phyloP scores from a whole-genome alignment of 2,329 filamentous ascomycete genomes.

The Simplicillium aogashimaense region DNA sequence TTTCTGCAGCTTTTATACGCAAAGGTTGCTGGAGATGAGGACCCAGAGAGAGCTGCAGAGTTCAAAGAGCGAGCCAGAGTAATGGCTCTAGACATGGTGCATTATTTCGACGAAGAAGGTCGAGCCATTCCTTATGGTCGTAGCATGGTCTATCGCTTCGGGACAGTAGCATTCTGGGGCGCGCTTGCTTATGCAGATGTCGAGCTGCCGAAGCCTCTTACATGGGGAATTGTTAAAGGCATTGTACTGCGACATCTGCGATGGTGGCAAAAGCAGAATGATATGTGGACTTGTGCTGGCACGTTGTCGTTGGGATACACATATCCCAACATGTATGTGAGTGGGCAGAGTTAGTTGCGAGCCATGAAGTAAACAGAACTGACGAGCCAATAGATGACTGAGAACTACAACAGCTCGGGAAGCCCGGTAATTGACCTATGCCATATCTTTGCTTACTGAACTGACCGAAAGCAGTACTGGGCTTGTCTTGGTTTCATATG shows the following conservation, averaged over 20 bases:
- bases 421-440: background rate
- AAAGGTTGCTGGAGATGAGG: slow-evolving; percentile 57
- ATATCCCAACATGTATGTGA: slow-evolving; percentile 65
- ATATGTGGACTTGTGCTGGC: slow-evolving; percentile 67
- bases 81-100: slow-evolving; percentile 60
- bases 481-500: slow-evolving; percentile 70
- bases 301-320: slow-evolving; percentile 69
- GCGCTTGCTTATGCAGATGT: slow-evolving; percentile 67
- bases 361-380: too few relatives aligned
- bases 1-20: slow-evolving; percentile 70
- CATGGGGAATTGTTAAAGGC: slow-evolving; percentile 72
- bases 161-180: slow-evolving; percentile 78
- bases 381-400: too few relatives aligned
- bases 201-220: slow-evolving; percentile 60
- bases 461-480: slow-evolving; percentile 50
- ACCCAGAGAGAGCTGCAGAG: slow-evolving; percentile 55
- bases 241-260: slow-evolving; percentile 63
- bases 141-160: slow-evolving; percentile 73
- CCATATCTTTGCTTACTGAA: too few relatives aligned
- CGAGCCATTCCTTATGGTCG: slow-evolving; percentile 68
- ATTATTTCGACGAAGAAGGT: slow-evolving; percentile 67
- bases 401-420: too few relatives aligned
- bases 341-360: slow-evolving; percentile 15
- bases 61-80: slow-evolving; percentile 59
- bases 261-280: slow-evolving; percentile 68